Evolutionary conservation across 2,329 filamentous ascomycete species (phyloP).

Genomic region (Cladophialophora bantiana): DNA sequence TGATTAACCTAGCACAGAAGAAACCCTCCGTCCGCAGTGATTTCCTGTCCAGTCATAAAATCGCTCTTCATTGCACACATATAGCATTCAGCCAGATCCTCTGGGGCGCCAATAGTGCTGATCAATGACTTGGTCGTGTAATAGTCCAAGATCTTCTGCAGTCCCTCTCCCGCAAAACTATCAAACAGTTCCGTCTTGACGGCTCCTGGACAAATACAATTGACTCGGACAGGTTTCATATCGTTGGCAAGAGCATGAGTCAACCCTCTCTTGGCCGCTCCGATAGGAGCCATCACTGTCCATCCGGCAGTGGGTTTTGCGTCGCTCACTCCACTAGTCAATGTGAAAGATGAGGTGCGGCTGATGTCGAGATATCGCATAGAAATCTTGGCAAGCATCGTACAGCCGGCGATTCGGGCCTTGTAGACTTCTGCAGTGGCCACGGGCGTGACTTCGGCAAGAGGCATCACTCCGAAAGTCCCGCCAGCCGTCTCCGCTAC

Average conservation of each 20-base stretch:
- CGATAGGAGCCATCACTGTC: constrained; percentile 42
- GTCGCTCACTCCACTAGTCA: constrained; percentile 50
- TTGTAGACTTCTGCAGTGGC: constrained; percentile 39
- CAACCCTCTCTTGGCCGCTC: constrained; percentile 45
- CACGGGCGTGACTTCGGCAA: constrained; percentile 43
- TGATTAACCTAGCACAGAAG: constrained; percentile 36
- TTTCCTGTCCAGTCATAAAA: constrained; percentile 48
- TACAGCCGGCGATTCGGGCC: constrained; percentile 47
- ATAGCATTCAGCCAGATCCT: constrained; percentile 55
- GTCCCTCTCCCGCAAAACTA: constrained; percentile 34
- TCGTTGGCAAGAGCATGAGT: constrained; percentile 51
- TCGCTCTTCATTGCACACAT: constrained; percentile 54
- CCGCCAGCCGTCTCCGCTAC: constrained; percentile 61
- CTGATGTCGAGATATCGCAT: constrained; percentile 45
- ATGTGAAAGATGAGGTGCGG: constrained; percentile 47
- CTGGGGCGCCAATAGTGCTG: constrained; percentile 42
- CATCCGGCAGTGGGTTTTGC: constrained; percentile 47
- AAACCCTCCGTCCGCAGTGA: constrained; percentile 49
- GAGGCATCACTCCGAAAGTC: constrained; percentile 26
- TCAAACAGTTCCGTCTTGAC: constrained; percentile 52
- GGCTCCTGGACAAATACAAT: constrained; percentile 51
- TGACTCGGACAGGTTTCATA: constrained; percentile 52
- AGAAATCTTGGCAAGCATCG: constrained; percentile 52
- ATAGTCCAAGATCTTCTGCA: constrained; percentile 44
- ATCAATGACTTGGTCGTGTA: constrained; percentile 44